Percentiles rank a stretch among this genome's conserved stretches.
Evolutionary conservation across 768 basidiomycete species (phyloP).

Genomic region (Sarcodon sp.): DNA sequence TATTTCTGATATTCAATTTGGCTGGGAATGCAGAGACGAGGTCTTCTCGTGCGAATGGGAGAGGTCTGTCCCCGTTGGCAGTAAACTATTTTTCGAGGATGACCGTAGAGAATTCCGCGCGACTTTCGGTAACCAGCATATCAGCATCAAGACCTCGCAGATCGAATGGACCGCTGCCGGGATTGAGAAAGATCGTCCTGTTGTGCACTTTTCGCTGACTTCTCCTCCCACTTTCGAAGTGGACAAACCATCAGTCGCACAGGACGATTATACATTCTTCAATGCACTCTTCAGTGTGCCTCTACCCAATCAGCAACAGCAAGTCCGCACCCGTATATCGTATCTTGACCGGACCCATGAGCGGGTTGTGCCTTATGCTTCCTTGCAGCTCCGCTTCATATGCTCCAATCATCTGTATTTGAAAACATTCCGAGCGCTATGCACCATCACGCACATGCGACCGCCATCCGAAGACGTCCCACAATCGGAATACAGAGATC

Average conservation of each 20-base stretch:
- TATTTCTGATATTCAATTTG: constrained; percentile 32
- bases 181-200: constrained; percentile 12
- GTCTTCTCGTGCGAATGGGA: constrained; percentile 51
- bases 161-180: constrained; percentile 26
- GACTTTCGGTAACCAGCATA: constrained; percentile 14
- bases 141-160: constrained; percentile 31
- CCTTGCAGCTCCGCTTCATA: constrained; percentile 37
- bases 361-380: constrained; percentile 35
- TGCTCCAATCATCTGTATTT: constrained; percentile 24
- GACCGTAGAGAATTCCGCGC: constrained; percentile 37
- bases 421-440: constrained; percentile 23
- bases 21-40: constrained; percentile 48
- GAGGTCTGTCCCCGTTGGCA: constrained; percentile 12
- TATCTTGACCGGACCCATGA: constrained; percentile 24
- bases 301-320: constrained; percentile 17
- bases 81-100: constrained; percentile 22
- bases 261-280: background rate
- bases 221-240: constrained; percentile 28
- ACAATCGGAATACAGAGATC: constrained; percentile 23
- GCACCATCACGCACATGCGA: constrained; percentile 22
- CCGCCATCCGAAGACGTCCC: constrained; percentile 17
- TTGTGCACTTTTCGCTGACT: constrained; percentile 29
- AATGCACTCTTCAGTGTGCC: background rate
- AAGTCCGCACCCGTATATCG: constrained; percentile 10
- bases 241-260: background rate